Base-by-base conservation (phyloP, 148 eudicot species). In the Nepenthes gracilis region DNA sequence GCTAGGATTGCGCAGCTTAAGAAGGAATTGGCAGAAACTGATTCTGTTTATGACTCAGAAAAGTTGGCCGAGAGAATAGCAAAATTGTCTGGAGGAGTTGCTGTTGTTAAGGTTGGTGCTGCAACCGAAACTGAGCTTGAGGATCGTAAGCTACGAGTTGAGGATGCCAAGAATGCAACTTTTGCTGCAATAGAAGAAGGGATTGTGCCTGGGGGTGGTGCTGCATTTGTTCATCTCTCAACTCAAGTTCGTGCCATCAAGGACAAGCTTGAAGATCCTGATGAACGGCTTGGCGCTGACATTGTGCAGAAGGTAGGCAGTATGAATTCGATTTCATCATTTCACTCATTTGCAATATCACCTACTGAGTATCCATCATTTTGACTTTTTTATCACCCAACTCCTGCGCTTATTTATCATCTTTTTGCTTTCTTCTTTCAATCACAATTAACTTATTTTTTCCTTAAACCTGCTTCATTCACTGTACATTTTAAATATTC, bases 111-210 rank as follows among this genome's bases (percentile, higher is more conserved):
- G 68, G 99, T 93, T 23, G 99, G 99, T 60, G 99, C 99, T 61
- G 99, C 99, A 4, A 93, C 99, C n/a, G 99, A 93, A 59, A 72
- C 92, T 33, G 99, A 93, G 77, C 91, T 93, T 62, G 99, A 93
- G 72, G 99, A 93, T 79, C 89, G 96, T 37, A 89, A 89, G 60
- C 75, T 93, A 35, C 80, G 99, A 51, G 85, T 93, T 72, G 99
- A 93, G 67, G 99, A 93, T 82, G 99, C 99, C 34, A 93, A 93
- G 74, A 93, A 93, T 70, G 99, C 99, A n/a, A 93, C 99, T 55
- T 93, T 93, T 78, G 99, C 99, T 36, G 99, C 99, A 59, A 89
- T 93, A 53, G 96, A 93, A 68, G 99, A 93, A 76, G 99, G 99
- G 13, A 93, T 93, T 60, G 99, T 93, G 47, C 99, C 99, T 33